phyloP scores from a whole-genome alignment of 2,329 filamentous ascomycete species.

The Xylariomycetidae sp. region DNA sequence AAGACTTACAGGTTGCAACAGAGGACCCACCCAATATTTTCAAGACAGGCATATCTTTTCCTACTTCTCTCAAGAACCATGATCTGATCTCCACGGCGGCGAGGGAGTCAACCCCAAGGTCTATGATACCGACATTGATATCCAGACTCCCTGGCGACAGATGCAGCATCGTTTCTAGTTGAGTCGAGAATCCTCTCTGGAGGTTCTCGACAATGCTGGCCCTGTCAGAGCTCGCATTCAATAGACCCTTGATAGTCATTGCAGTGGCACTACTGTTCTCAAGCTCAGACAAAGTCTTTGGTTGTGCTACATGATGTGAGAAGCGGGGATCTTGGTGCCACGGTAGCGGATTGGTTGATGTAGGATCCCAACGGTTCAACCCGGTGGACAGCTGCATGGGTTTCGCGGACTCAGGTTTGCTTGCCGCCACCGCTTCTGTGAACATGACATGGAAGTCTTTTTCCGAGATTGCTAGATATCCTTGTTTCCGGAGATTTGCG shows the following conservation, averaged over 20 bases:
- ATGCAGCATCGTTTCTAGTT: not conserved
- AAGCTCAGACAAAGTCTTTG: too few species aligned
- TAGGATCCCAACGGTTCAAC: too few species aligned
- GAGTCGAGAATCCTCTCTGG: not conserved
- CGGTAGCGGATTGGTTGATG: too few species aligned
- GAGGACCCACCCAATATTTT: conserved; percentile 4
- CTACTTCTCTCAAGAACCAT: conserved; percentile 8
- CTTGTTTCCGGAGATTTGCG: not conserved
- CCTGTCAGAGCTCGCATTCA: too few species aligned
- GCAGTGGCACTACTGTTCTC: too few species aligned
- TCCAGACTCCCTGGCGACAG: not conserved
- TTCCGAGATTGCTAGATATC: not conserved
- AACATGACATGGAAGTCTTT: not conserved
- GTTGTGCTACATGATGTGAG: too few species aligned
- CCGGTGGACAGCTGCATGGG: too few species aligned
- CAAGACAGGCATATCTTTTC: conserved; percentile 8
- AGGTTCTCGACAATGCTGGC: not conserved
- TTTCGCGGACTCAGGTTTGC: too few species aligned
- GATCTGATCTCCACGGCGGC: conserved; percentile 10
- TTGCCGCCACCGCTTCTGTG: not conserved
- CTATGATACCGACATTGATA: not conserved
- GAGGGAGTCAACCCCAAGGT: conserved; percentile 8
- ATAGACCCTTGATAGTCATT: too few species aligned
- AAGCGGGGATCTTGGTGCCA: not conserved
- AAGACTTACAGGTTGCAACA: too few species aligned